Conservation (phyloP, 768 basidiomycete species). For the Podaxis sp. region DNA sequence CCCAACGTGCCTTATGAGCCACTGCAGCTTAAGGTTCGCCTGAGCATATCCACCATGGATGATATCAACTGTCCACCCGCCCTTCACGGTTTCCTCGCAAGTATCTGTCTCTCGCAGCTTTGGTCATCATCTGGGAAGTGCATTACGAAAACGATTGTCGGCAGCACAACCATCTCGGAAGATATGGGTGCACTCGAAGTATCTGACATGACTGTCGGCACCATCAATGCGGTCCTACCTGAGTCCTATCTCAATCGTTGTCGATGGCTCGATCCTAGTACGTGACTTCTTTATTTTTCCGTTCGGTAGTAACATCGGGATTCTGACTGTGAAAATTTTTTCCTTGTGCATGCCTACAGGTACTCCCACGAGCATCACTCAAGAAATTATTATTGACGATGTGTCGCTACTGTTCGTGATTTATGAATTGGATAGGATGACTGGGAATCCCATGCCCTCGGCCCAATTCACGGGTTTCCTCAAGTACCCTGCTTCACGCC, state of each 20-base stretch:
- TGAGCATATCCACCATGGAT: constrained; percentile 55
- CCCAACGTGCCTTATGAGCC: constrained; percentile 11
- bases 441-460: constrained; percentile 50
- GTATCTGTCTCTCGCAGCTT: constrained; percentile 50
- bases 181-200: constrained; percentile 55
- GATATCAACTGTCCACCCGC: constrained; percentile 52
- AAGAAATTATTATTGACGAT: constrained; percentile 69
- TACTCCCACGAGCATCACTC: constrained; percentile 57
- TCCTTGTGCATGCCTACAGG: constrained; percentile 37
- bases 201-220: constrained; percentile 46
- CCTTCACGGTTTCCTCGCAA: constrained; percentile 64
- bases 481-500: constrained; percentile 9
- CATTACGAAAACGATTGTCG: constrained; percentile 58
- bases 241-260: constrained; percentile 67
- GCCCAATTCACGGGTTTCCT: constrained; percentile 58
- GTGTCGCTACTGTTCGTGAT: constrained; percentile 61
- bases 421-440: constrained; percentile 66
- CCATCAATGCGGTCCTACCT: constrained; percentile 57
- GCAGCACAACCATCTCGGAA: constrained; percentile 48
- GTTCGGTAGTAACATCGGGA: constrained; percentile 25
- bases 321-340: constrained; percentile 17
- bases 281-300: constrained; percentile 30
- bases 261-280: constrained; percentile 70
- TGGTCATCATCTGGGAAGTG: constrained; percentile 62
- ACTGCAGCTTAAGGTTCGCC: constrained; percentile 50